Base-by-base conservation (phyloP, 805 yeast genomes). In the Ogataea corticis region DNA sequence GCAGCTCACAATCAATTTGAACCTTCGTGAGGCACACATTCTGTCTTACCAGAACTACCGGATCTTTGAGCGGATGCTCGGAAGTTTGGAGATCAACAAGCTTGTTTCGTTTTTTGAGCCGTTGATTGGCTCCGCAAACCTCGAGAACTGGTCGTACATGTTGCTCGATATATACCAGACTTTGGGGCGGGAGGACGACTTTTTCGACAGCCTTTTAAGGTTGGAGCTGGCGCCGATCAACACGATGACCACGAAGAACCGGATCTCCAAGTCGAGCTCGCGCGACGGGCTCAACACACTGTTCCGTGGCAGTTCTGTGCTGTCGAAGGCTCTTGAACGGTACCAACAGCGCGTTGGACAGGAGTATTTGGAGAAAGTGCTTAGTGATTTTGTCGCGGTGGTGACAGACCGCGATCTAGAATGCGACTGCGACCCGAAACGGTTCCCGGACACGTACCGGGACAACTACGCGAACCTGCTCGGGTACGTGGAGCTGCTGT, bases 371-470 rank as follows among this genome's bases (percentile, higher is more conserved):
- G 85, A 84, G 46, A 77, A 77, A 52, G 80, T 87, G 3, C 73
- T 92, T 44, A 90, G 94, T 0, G 74, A 74, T n/a, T 79, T 87
- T 50, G 77, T 90, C 10, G 68, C 75, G 15, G 71, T 72, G 31
- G 67, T 80, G 3, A 67, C 76, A 1, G 58, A 69, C 0, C 80
- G 80, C 44, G 67, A 73, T 42, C 66, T 75, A n/a, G 71, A 71
- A 50, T 80, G 90, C 59, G 98, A 92, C 57, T 76, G 91, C 36
- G 97, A 94, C 62, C 96, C 97, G 7, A 62, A 77, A 44, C n/a
- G 46, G 2, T 73, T 58, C 13, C 62, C 65, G 6, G 64, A 62
- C 2, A 65, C 64, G 13, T 67, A 67, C 16, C 60, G 58, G n/a
- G 65, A 64, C 30, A 65, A 72, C 29, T 71, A 71, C 21, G 52